phyloP scores from a whole-genome alignment of 768 basidiomycete genomes.

The Trametopsis cervina region DNA sequence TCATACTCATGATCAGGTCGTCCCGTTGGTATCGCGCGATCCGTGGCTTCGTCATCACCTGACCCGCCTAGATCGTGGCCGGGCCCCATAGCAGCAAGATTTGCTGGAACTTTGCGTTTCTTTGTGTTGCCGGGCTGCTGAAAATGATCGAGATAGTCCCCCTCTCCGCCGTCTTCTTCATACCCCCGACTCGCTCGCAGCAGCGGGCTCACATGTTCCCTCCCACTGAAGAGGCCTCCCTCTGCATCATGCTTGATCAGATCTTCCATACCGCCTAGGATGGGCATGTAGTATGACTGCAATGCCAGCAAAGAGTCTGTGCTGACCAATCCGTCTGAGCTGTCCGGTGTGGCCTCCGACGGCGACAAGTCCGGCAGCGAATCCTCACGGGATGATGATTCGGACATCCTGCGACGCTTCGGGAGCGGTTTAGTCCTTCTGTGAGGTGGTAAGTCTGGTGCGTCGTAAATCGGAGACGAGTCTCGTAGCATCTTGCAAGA shows the following conservation, averaged over 20 bases:
- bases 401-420: slow-evolving; percentile 59
- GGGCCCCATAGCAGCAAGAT: slow-evolving; percentile 34
- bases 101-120: slow-evolving; percentile 81
- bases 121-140: slow-evolving; percentile 80
- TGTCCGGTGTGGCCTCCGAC: slow-evolving; percentile 45
- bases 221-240: slow-evolving; percentile 31
- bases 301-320: slow-evolving; percentile 38
- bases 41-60: slow-evolving; percentile 35
- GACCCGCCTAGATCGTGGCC: slow-evolving; percentile 35
- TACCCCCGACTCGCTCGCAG: slow-evolving; percentile 15
- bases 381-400: slow-evolving; percentile 15
- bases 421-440: slow-evolving; percentile 74
- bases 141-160: slow-evolving; percentile 61
- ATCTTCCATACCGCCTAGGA: slow-evolving; percentile 42
- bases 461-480: slow-evolving; percentile 56
- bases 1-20: slow-evolving; percentile 22
- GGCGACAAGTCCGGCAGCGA: slow-evolving; percentile 20
- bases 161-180: slow-evolving; percentile 49
- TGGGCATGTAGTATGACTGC: slow-evolving; percentile 58
- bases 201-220: slow-evolving; percentile 29
- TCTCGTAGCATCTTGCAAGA: slow-evolving; percentile 41
- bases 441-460: slow-evolving; percentile 53
- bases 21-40: slow-evolving; percentile 22
- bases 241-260: slow-evolving; percentile 27
- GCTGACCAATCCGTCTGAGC: slow-evolving; percentile 51